Evolutionary conservation across 805 yeast genomes (phyloP), one percentile per base, ranked within the genome.

Genomic region (Starmerella geochares): DNA sequence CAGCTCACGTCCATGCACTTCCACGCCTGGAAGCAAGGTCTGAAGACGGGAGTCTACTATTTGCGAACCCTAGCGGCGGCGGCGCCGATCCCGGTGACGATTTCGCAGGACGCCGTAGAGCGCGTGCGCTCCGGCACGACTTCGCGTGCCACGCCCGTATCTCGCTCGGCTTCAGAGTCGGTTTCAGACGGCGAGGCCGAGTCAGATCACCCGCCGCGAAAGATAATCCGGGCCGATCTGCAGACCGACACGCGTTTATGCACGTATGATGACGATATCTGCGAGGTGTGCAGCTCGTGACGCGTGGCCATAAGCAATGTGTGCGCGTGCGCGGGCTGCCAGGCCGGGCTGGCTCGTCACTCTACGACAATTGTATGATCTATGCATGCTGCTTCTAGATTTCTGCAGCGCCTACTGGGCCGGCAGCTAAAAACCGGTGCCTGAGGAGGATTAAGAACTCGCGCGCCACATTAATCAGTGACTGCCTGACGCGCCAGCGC

Each of bases 11-110:
- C 90, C 52, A 90, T 92, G 96, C 97, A 90, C 66, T 90, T 90
- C 73, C 86, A 90, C 64, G 96, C 95, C 27, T 90, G 98, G 98
- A 81, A 81, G 72, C 84, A 81, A 70, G 97, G 98, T 47, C 76
- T 90, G 64, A 90, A 90, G 74, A 90, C 98, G 3, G 98, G 98
- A 60, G 85, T 90, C 85, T 90, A 90, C 72, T 90, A 90, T 68
- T 72, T 90, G 64, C 78, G 97, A 69, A 87, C 96, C 1, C 94
- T 83, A 71, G 95, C 96, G 50, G 97, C 97, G 17, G 77, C 95
- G 28, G 82, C 92, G 49, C 96, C 97, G 40, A 90, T 87, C 63
- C 94, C 88, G 67, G 87, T 87, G 65, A 83, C 90, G 8, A 69
- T 81, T 44, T 83, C 77, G 55, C 71, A 49, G n/a, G 45, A 45